Evolutionary conservation across 2,329 filamentous ascomycete species (phyloP).

Genomic region (Colletotrichum sp.): DNA sequence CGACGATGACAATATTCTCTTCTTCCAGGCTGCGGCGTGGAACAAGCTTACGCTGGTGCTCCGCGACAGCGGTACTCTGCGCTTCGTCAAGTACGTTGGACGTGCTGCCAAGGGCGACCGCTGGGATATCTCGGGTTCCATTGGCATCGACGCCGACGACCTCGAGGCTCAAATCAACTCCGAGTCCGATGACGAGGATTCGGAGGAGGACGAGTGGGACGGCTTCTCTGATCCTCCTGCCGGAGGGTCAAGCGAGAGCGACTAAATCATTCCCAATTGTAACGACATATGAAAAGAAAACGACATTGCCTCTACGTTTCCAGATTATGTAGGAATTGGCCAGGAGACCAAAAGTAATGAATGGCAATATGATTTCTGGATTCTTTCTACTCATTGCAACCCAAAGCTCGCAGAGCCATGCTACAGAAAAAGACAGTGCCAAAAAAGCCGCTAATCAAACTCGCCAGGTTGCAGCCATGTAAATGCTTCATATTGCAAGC

Average conservation of each 20-base stretch:
- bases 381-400: neutral
- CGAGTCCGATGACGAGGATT: conserved; percentile 31
- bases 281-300: neutral
- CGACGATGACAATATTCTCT: conserved; percentile 76
- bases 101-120: conserved; percentile 82
- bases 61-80: conserved; percentile 82
- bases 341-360: neutral
- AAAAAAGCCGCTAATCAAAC: neutral
- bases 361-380: neutral
- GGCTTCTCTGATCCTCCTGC: conserved; percentile 54
- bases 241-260: conserved; percentile 34
- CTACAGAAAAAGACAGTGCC: neutral
- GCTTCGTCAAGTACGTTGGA: conserved; percentile 97
- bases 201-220: conserved; percentile 60
- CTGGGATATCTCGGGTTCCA: conserved; percentile 86
- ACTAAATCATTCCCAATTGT: conserved; percentile 25
- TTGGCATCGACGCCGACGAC: conserved; percentile 70
- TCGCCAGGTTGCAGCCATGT: neutral
- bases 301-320: neutral
- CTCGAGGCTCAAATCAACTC: conserved; percentile 44
- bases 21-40: conserved; percentile 74
- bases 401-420: neutral
- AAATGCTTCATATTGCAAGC: neutral
- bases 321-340: neutral
- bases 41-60: conserved; percentile 92